A percentile compares a stretch with the other conserved stretches of the same genome.
Conservation (phyloP, 768 basidiomycete genomes). For the Podaxis sp. region DNA sequence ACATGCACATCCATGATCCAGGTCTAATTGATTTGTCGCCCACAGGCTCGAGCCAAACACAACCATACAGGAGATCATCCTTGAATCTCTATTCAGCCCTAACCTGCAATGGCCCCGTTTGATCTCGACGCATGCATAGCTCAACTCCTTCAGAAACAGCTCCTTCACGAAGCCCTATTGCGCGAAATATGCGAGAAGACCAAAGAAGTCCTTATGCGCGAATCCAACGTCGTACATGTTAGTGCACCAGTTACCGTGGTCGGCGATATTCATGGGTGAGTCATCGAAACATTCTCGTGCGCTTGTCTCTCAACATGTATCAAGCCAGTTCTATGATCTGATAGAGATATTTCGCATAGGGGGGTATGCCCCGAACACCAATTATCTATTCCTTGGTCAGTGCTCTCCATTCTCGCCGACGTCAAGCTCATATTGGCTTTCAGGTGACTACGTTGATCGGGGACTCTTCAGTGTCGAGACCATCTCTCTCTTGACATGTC, state of each 20-base stretch:
- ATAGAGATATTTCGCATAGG: slow-evolving; percentile 99
- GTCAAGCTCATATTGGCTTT: slow-evolving; percentile 17
- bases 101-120: slow-evolving; percentile 63
- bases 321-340: slow-evolving; percentile 98
- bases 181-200: slow-evolving; percentile 99
- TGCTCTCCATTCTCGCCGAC: slow-evolving; percentile 18
- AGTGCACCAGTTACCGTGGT: slow-evolving; percentile 97
- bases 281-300: slow-evolving; percentile 20
- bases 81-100: slow-evolving; percentile 16
- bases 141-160: slow-evolving; percentile 86
- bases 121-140: slow-evolving; percentile 97
- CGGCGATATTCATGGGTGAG: slow-evolving; percentile 98
- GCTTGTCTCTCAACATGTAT: slow-evolving; percentile 32
- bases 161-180: slow-evolving; percentile 90
- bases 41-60: slow-evolving; percentile 8
- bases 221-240: slow-evolving; percentile 98
- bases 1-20: not conserved
- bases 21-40: not conserved
- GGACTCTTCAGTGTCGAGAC: slow-evolving; percentile 98
- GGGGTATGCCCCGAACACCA: slow-evolving; percentile 93
- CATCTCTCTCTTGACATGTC: slow-evolving; percentile 93
- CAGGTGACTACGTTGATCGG: slow-evolving; percentile 98
- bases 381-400: slow-evolving; percentile 96
- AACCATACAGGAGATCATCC: slow-evolving; percentile 27
- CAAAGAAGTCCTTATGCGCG: slow-evolving; percentile 98